Evolutionary conservation across 202 grass and related monocot genomes (phyloP).

Genomic region (Hordeum pubiflorum): DNA sequence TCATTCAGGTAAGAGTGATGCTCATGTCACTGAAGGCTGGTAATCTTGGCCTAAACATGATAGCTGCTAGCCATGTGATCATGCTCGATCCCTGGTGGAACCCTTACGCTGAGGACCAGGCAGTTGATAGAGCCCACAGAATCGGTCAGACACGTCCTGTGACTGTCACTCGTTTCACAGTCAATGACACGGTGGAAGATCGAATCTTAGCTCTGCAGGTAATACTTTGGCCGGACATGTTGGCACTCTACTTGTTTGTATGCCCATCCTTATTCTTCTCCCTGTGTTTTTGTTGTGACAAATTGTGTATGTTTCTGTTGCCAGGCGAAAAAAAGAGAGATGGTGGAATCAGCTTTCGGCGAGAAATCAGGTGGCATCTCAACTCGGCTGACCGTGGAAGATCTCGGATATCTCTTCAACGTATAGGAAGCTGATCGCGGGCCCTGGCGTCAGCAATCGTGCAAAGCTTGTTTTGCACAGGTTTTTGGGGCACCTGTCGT

Average conservation of each 20-base stretch:
- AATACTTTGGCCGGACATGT: neutral
- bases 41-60: conserved; percentile 93
- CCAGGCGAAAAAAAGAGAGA: conserved; percentile 75
- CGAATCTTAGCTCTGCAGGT: conserved; percentile 93
- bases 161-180: conserved; percentile 59
- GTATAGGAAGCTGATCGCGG: neutral
- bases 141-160: conserved; percentile 83
- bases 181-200: conserved; percentile 78
- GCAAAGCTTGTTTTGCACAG: neutral
- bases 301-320: neutral
- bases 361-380: conserved; percentile 41
- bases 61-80: conserved; percentile 84
- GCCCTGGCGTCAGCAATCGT: neutral
- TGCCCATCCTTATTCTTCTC: neutral
- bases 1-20: conserved; percentile 91
- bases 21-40: conserved; percentile 95
- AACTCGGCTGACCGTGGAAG: conserved; percentile 65
- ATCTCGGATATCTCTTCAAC: conserved; percentile 69
- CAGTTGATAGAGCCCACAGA: conserved; percentile 81
- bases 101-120: conserved; percentile 82
- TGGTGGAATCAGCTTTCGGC: conserved; percentile 73
- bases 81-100: conserved; percentile 98
- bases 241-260: neutral
- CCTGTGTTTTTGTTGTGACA: neutral
- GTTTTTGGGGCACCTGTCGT: neutral